Evolutionary conservation across 1,139 yeast genomes (phyloP).

Genomic region (Wickerhamomyces sp.): DNA sequence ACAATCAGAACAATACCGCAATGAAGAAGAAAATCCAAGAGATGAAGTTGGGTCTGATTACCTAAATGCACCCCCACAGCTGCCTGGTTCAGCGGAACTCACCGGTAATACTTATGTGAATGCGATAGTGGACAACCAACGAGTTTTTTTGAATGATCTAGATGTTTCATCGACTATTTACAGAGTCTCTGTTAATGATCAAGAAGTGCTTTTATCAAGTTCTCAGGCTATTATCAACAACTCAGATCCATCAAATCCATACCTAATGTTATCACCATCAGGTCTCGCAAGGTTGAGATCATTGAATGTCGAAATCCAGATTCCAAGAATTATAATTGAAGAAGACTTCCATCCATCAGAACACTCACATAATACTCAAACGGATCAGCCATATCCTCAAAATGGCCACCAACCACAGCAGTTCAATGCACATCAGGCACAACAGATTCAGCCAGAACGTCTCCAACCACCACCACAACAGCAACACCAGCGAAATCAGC

Average conservation of each 20-base stretch:
- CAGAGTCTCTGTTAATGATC: slow-evolving; percentile 13
- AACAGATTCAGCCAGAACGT: background rate
- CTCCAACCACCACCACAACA: background rate
- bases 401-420: slow-evolving; percentile 1
- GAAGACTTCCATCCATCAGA: background rate
- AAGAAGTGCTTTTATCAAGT: slow-evolving; percentile 28
- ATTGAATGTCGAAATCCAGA: slow-evolving; percentile 14
- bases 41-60: background rate
- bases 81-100: slow-evolving; percentile 4
- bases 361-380: background rate
- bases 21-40: slow-evolving; percentile 1
- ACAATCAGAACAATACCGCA: background rate
- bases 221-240: slow-evolving; percentile 42
- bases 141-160: background rate
- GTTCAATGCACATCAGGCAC: slow-evolving; percentile 1
- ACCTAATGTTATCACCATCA: slow-evolving; percentile 35
- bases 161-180: slow-evolving; percentile 3
- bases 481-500: too few relatives aligned
- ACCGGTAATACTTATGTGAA: slow-evolving; percentile 16
- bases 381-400: background rate
- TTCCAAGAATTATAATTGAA: slow-evolving; percentile 8
- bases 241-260: slow-evolving; percentile 32
- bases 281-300: slow-evolving; percentile 33
- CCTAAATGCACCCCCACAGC: slow-evolving; percentile 2
- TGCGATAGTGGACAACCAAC: background rate